Conservation (phyloP, 2,329 filamentous ascomycete genomes). For the Penicillium rolfsii region DNA sequence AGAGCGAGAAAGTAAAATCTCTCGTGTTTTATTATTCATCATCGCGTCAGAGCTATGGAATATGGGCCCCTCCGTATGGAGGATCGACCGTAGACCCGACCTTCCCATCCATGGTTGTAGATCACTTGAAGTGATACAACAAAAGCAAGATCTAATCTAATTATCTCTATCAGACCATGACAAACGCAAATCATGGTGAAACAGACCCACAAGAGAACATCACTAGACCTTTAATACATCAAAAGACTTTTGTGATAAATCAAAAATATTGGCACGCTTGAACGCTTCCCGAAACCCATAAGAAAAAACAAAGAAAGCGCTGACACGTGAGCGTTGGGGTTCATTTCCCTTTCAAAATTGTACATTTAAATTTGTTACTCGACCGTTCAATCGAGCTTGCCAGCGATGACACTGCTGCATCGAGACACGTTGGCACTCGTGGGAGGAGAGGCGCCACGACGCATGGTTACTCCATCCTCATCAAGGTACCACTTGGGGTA, state of each 20-base stretch:
- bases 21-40: not conserved
- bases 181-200: constrained; percentile 1
- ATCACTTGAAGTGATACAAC: not conserved
- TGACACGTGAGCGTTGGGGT: constrained; percentile 12
- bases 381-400: constrained; percentile 31
- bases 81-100: not conserved
- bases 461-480: constrained; percentile 42
- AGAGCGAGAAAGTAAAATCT: not conserved
- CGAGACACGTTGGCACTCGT: constrained; percentile 43
- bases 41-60: not conserved
- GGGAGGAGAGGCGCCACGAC: constrained; percentile 36
- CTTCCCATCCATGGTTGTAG: not conserved
- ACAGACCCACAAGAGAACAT: not conserved
- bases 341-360: constrained; percentile 4
- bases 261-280: constrained; percentile 20
- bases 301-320: constrained; percentile 16
- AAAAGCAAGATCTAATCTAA: not conserved
- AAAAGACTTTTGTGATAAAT: constrained; percentile 23
- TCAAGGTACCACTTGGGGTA: constrained; percentile 56
- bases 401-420: constrained; percentile 39
- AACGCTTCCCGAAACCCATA: constrained; percentile 21
- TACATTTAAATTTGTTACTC: not conserved
- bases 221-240: not conserved
- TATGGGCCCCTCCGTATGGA: not conserved
- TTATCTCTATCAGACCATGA: not conserved